phyloP scores from a whole-genome alignment of 768 basidiomycete species.

The Multifurca ochricompacta region DNA sequence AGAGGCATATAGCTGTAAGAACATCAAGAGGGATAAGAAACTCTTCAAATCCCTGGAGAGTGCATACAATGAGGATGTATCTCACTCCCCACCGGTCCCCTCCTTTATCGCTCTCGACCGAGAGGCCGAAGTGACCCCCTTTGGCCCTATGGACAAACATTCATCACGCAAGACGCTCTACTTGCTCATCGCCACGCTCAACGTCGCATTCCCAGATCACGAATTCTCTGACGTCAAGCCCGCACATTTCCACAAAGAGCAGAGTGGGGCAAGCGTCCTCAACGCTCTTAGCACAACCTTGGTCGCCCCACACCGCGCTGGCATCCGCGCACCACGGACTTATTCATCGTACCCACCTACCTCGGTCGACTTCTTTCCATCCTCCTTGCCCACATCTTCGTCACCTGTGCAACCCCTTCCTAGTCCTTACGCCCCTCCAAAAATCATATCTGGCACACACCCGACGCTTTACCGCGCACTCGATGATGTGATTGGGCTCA shows the following conservation, averaged over 20 bases:
- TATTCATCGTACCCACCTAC: constrained; percentile 84
- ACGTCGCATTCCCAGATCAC: constrained; percentile 95
- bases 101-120: constrained; percentile 65
- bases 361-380: constrained; percentile 64
- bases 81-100: constrained; percentile 76
- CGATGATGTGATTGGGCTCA: constrained; percentile 81
- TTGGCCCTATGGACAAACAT: constrained; percentile 84
- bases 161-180: constrained; percentile 87
- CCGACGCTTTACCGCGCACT: constrained; percentile 82
- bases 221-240: constrained; percentile 92
- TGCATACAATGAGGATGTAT: constrained; percentile 74
- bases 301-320: constrained; percentile 61
- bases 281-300: constrained; percentile 81
- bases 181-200: constrained; percentile 92
- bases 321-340: constrained; percentile 61
- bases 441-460: constrained; percentile 76
- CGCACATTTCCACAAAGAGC: constrained; percentile 80
- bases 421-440: constrained; percentile 64
- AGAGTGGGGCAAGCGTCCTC: constrained; percentile 66
- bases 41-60: constrained; percentile 89
- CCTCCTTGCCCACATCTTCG: constrained; percentile 62
- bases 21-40: constrained; percentile 93
- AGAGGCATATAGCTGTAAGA: constrained; percentile 97
- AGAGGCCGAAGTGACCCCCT: constrained; percentile 75
- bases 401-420: constrained; percentile 55